A percentile compares a stretch with the other conserved stretches of the same genome.
phyloP scores from a whole-genome alignment of 768 basidiomycete genomes.

The Russula vinacea region DNA sequence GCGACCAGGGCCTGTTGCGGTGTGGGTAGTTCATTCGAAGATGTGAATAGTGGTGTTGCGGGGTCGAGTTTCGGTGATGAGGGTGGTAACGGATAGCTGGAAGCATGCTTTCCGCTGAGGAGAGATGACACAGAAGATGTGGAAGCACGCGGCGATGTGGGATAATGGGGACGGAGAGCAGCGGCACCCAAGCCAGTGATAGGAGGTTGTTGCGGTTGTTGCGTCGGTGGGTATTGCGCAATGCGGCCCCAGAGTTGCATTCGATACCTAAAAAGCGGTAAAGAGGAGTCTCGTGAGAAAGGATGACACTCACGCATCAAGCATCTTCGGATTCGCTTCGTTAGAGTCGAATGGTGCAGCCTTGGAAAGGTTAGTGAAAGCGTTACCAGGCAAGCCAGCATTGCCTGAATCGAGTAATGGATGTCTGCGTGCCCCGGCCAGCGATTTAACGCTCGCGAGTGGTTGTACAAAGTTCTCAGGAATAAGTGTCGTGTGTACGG shows the following conservation, averaged over 20 bases:
- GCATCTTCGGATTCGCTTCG: constrained; percentile 74
- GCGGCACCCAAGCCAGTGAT: constrained; percentile 26
- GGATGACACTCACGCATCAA: constrained; percentile 64
- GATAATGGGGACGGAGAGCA: constrained; percentile 40
- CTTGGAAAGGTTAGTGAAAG: constrained; percentile 32
- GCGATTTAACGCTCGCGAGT: constrained; percentile 20
- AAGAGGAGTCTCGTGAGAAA: constrained; percentile 16
- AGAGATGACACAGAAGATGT: constrained; percentile 34
- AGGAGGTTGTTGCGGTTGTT: constrained; percentile 41
- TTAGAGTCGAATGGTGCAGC: constrained; percentile 66
- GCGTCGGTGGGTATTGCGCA: constrained; percentile 56
- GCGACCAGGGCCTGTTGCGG: constrained; percentile 55
- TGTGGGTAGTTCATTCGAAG: constrained; percentile 36
- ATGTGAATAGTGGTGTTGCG: constrained; percentile 34
- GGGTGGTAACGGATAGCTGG: constrained; percentile 44
- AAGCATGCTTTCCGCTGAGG: constrained; percentile 47
- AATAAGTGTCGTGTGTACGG: constrained; percentile 80
- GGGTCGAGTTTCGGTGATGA: constrained; percentile 39
- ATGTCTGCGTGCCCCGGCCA: constrained; percentile 29
- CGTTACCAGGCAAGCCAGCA: constrained; percentile 36
- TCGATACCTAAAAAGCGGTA: constrained; percentile 48
- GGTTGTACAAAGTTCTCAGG: constrained; percentile 47
- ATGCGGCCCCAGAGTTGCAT: constrained; percentile 93
- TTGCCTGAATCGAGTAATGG: constrained; percentile 55
- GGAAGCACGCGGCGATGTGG: constrained; percentile 31